phyloP scores from a whole-genome alignment of 441 rosid genomes.

The Theobroma grandiflorum region DNA sequence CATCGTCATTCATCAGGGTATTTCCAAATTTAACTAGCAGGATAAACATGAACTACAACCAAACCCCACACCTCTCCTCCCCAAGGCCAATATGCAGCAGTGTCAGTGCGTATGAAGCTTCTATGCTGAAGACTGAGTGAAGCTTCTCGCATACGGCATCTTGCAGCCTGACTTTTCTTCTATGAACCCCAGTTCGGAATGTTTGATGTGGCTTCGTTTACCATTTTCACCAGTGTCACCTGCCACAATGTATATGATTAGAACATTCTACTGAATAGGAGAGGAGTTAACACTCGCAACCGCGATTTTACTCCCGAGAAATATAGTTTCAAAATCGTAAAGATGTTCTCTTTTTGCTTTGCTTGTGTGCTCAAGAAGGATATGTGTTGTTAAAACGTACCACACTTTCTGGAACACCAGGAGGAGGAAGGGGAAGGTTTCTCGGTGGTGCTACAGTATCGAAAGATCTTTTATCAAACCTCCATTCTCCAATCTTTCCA shows the following conservation, averaged over 20 bases:
- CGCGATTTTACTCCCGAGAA: not conserved
- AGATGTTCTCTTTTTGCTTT: not conserved
- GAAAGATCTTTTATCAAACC: slow-evolving; percentile 94
- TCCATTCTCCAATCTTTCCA: slow-evolving; percentile 96
- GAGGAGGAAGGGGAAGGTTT: slow-evolving; percentile 93
- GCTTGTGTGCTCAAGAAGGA: not conserved
- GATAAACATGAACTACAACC: not conserved
- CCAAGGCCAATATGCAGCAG: not conserved
- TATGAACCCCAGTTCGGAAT: slow-evolving; percentile 78
- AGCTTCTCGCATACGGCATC: not conserved
- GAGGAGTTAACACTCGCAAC: not conserved
- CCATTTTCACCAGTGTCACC: slow-evolving; percentile 90
- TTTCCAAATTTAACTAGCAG: not conserved
- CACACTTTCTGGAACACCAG: slow-evolving; percentile 94
- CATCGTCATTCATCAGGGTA: not conserved
- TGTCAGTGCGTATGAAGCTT: not conserved
- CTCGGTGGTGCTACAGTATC: slow-evolving; percentile 67
- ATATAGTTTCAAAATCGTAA: not conserved
- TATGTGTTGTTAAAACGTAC: slow-evolving; percentile 51
- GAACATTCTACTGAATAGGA: not conserved
- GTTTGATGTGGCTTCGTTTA: slow-evolving; percentile 85
- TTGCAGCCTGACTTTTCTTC: slow-evolving; percentile 15
- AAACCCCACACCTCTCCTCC: not conserved
- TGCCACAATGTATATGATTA: slow-evolving; percentile 35
- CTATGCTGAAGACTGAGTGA: not conserved